Base-by-base conservation (phyloP, 2,329 filamentous ascomycete species). In the Ophiocordyceps camponoti-rufipedis region DNA sequence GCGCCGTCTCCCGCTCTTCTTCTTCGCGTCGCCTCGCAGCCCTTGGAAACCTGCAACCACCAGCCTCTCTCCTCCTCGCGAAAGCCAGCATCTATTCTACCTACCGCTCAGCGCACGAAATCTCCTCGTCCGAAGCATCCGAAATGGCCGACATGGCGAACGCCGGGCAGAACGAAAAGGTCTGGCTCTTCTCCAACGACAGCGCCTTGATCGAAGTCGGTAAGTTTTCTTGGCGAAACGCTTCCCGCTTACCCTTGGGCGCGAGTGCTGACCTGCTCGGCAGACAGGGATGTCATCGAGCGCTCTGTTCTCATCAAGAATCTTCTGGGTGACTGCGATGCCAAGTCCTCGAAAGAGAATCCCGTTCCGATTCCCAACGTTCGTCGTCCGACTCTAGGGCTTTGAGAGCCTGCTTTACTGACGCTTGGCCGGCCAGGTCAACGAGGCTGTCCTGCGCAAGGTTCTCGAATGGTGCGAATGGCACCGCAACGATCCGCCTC, bases 401-500 rank as follows among this genome's bases (percentile, higher is more conserved):
- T 40, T 9, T 28, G n/a, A 8, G 3, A 8, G 7, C 6, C 3
- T 18, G 10, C 13, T 8, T n/a, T 28, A 19, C 6, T 16, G 13
- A 28, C 19, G 29, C 13, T 12, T 11, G 4, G 8, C 8, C 6
- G 11, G 8, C 8, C 49, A 84, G 79, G 85, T 96, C 54, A 94
- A 94, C 62, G 88, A 95, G 61, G 76, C 85, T 2, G 91, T 98
- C 38, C 74, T 98, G 35, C 80, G 82, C 62, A 98, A 98, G 69
- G 91, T 98, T 31, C 81, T 98, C 56, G 91, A 96, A 65, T 98
- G 91, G 91, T 96, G 91, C 70, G 78, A 85, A 52, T 86, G 95
- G 62, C 91, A 98, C 75, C 84, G 85, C 64, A 78, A 80, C 62
- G 91, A 98, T 58, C 86, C 91, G 38, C 72, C 79, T n/a, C 75